phyloP scores from a whole-genome alignment of 805 yeast species.

The Metahyphopichia silvanorum region DNA sequence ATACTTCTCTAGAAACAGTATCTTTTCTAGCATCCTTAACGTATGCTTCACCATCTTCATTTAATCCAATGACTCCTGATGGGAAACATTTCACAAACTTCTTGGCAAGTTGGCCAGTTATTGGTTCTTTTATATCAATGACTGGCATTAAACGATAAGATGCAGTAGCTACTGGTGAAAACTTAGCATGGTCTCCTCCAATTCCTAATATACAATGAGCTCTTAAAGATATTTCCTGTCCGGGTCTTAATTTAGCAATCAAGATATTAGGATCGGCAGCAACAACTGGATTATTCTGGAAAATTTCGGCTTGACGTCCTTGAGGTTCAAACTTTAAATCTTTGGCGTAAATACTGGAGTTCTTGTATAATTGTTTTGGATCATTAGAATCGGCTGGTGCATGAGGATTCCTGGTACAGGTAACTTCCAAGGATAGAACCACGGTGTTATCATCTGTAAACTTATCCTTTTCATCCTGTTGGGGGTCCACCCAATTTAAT shows the following conservation, averaged over 20 bases:
- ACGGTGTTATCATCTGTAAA: conserved; percentile 88
- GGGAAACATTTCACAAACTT: conserved; percentile 90
- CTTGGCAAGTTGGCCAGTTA: conserved; percentile 70
- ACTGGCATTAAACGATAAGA: conserved; percentile 90
- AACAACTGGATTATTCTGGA: conserved; percentile 62
- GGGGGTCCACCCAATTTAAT: conserved; percentile 75
- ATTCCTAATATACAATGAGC: conserved; percentile 90
- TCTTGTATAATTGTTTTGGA: conserved; percentile 79
- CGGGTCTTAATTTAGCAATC: conserved; percentile 91
- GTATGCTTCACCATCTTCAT: conserved; percentile 63
- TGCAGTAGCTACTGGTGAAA: conserved; percentile 96
- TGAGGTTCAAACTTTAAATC: conserved; percentile 90
- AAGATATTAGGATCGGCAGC: conserved; percentile 88
- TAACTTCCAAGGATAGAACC: conserved; percentile 74
- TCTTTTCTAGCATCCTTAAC: conserved; percentile 91
- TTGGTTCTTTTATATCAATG: conserved; percentile 71
- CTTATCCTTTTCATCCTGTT: conserved; percentile 57
- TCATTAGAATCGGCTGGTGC: conserved; percentile 76
- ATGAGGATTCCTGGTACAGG: conserved; percentile 81
- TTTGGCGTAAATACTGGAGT: conserved; percentile 83
- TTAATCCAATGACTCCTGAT: conserved; percentile 82
- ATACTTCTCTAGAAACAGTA: conserved; percentile 94
- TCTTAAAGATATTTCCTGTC: conserved; percentile 88
- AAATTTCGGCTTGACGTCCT: conserved; percentile 75
- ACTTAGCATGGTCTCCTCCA: conserved; percentile 96